Percentiles rank a stretch among this genome's conserved stretches.
phyloP scores from a whole-genome alignment of 2,329 filamentous ascomycete genomes.

The Fusarium chuoi region DNA sequence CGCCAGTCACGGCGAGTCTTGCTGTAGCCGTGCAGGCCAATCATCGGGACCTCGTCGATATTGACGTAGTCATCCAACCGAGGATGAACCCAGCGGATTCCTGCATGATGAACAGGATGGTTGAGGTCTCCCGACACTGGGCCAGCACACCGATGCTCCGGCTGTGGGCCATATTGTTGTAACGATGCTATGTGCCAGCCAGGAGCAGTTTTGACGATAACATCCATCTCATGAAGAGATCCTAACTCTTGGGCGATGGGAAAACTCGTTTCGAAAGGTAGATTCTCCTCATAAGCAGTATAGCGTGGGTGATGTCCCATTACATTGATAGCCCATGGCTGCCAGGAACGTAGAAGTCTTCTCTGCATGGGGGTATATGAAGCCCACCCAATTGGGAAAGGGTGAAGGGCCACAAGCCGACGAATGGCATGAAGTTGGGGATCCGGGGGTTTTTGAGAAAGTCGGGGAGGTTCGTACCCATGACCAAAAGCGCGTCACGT shows the following conservation, averaged over 20 bases:
- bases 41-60: rapidly evolving
- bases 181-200: neutral
- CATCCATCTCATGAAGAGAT: rapidly evolving
- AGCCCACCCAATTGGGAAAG: neutral
- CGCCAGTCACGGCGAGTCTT: neutral
- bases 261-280: neutral
- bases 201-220: neutral
- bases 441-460: rapidly evolving
- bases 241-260: rapidly evolving
- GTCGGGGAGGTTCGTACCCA: neutral
- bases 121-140: rapidly evolving
- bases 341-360: rapidly evolving
- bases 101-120: neutral
- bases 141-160: neutral
- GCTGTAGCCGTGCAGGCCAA: neutral
- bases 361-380: neutral
- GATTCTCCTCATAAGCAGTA: neutral
- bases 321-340: neutral
- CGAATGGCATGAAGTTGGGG: neutral
- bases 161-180: neutral
- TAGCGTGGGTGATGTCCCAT: neutral
- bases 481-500: neutral
- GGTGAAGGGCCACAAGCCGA: neutral
- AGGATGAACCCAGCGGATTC: neutral
- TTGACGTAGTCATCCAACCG: rapidly evolving